Base-by-base conservation (phyloP, 2,329 filamentous ascomycete species). In the Sclerotinia glacialis region DNA sequence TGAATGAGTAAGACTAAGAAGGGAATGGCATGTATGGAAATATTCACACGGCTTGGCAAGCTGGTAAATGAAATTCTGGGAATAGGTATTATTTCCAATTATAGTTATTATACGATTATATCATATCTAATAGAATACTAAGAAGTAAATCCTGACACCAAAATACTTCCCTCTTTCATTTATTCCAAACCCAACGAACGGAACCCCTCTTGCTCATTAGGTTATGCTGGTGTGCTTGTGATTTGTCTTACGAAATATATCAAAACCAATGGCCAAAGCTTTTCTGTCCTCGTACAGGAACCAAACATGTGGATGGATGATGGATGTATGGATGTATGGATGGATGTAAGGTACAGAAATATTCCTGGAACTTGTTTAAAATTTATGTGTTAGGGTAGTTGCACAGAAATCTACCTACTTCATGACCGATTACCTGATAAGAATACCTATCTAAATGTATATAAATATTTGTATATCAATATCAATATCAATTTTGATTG, bases 1-100 rank as follows among this genome's bases (percentile, higher is more conserved):
- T 55, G 53, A 37, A 37, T 55, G 31, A 40, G 53, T 55, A 40
- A 55, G 53, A 40, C 23, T n/a, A 55, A 34, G n/a, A 16, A 34
- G 5, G 21, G 9, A 54, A n/a, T n/a, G 52, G 26, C 5, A 54
- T 54, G 18, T 14, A n/a, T 16, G 23, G 16, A 26, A 2, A 23
- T 14, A 23, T 54, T 54, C 18, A 55, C 1, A 37, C 31, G 16
- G 53, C 31, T 40, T 37, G 31, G 52, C 18, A 53, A 26, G 12
- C 21, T 31, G 49, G 49, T 31, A 18, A 3, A 14, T 50, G 12
- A 9, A 53, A 37, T 6, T n/a, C n/a, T n/a, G n/a, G n/a, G n/a
- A n/a, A n/a, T n/a, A n/a, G n/a, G n/a, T n/a, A n/a, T n/a, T n/a
- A n/a, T n/a, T n/a, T n/a, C n/a, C n/a, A n/a, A n/a, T n/a, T n/a